phyloP scores from a whole-genome alignment of 2,329 filamentous ascomycete genomes.

The Arthrobotrys sinensis region DNA sequence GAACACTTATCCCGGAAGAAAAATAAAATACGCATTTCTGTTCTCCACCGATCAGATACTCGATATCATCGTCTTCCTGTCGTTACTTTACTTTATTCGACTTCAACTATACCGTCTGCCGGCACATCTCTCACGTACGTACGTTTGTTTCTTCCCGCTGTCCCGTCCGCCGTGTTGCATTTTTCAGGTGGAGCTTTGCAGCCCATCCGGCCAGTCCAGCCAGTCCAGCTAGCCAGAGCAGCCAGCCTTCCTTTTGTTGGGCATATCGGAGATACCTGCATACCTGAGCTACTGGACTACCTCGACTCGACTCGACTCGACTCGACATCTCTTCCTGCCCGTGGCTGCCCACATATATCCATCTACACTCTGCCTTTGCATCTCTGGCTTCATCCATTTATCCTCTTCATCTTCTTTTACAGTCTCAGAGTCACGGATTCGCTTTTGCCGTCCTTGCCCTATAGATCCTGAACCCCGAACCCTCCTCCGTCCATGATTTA shows the following conservation, averaged over 20 bases:
- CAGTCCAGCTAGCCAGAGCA: no score
- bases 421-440: slow-evolving; percentile 1
- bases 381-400: background rate
- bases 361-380: slow-evolving; percentile 2
- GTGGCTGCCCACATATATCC: slow-evolving; percentile 7
- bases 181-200: slow-evolving; percentile 31
- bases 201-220: background rate
- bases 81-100: slow-evolving; percentile 21
- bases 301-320: slow-evolving; percentile 3
- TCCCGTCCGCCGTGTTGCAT: slow-evolving; percentile 52
- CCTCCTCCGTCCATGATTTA: slow-evolving; percentile 11
- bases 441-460: slow-evolving; percentile 26
- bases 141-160: slow-evolving; percentile 40
- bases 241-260: slow-evolving; percentile 37
- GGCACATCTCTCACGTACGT: slow-evolving; percentile 27
- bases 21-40: slow-evolving; percentile 16
- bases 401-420: background rate
- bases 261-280: slow-evolving; percentile 11
- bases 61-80: slow-evolving; percentile 28
- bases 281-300: slow-evolving; percentile 23
- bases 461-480: slow-evolving; percentile 42
- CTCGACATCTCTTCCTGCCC: slow-evolving; percentile 7
- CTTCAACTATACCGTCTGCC: slow-evolving; percentile 15
- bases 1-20: slow-evolving; percentile 56
- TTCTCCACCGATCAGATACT: slow-evolving; percentile 4